These are phyloP conservation scores for Aureobasidium sp. DNA, from an alignment of 2,329 filamentous ascomycete species.

Conservation along the genomic window DNA sequence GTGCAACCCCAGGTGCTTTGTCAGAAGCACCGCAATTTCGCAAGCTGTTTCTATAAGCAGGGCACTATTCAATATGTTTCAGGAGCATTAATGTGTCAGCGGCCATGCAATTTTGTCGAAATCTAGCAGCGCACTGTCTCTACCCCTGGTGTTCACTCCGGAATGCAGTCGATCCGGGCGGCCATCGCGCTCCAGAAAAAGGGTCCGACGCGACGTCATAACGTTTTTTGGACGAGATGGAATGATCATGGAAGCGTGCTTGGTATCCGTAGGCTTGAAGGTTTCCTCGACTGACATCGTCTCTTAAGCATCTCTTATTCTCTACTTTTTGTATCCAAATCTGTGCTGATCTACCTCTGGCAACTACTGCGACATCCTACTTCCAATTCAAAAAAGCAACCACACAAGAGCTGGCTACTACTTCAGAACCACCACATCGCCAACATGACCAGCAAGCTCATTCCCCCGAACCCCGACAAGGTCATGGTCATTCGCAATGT, in stretches of 20 bases:
- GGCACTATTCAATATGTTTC: neutral
- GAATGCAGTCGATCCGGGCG: neutral
- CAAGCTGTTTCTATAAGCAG: neutral
- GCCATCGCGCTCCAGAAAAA: neutral
- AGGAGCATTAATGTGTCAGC: neutral
- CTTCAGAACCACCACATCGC: neutral
- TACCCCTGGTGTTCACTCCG: neutral
- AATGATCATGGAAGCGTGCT: neutral
- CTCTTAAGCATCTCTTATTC: neutral
- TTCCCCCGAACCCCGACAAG: slow-evolving; percentile 59
- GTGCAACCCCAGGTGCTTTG: neutral
- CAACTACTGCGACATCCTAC: neutral
- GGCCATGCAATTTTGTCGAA: neutral
- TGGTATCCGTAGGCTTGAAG: neutral
- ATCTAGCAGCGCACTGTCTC: neutral
- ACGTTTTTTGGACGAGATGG: neutral
- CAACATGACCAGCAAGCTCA: slow-evolving; percentile 23
- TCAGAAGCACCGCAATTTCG: neutral
- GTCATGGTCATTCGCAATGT: slow-evolving; percentile 88
- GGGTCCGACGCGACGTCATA: slow-evolving; percentile 3
- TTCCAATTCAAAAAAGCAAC: neutral
- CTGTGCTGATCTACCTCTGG: neutral
- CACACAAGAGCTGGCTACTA: neutral
- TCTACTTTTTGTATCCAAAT: neutral
- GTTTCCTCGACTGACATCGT: neutral